Percentiles rank a stretch among this genome's conserved stretches.
phyloP scores from a whole-genome alignment of 202 grass and related monocot species.

The Digitaria exilis region DNA sequence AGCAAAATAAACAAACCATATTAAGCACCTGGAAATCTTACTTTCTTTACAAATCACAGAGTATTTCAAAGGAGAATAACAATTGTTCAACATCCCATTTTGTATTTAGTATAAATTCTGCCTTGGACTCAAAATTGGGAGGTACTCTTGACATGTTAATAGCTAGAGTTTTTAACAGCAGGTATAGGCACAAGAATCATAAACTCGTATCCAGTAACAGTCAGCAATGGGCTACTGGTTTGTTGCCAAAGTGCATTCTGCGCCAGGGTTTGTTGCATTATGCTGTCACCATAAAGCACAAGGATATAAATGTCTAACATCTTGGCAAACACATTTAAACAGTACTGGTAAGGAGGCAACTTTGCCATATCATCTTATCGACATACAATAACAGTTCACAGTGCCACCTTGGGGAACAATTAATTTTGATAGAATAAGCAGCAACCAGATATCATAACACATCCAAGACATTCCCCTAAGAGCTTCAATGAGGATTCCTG shows the following conservation, averaged over 20 bases:
- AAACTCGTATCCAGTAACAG: background rate
- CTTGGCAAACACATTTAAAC: background rate
- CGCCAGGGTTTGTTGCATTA: no score
- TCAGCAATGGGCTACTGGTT: background rate
- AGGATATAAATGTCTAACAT: background rate
- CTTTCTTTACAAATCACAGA: background rate
- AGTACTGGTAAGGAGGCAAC: no score
- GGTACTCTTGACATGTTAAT: background rate
- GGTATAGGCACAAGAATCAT: background rate
- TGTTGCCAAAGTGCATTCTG: background rate
- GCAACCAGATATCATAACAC: background rate
- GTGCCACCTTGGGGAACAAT: background rate
- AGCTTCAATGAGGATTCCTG: constrained; percentile 7
- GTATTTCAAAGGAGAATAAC: background rate
- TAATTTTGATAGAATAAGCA: background rate
- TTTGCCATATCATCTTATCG: background rate
- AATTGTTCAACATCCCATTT: background rate
- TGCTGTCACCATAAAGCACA: constrained; percentile 12
- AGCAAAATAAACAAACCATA: background rate
- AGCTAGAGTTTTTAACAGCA: background rate
- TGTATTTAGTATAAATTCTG: background rate
- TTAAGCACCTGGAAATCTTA: background rate
- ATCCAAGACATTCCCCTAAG: background rate
- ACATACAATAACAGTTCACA: background rate
- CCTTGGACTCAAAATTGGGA: background rate